Evolutionary conservation across 345 rosid species (phyloP).

Genomic region (Turnera subulata): DNA sequence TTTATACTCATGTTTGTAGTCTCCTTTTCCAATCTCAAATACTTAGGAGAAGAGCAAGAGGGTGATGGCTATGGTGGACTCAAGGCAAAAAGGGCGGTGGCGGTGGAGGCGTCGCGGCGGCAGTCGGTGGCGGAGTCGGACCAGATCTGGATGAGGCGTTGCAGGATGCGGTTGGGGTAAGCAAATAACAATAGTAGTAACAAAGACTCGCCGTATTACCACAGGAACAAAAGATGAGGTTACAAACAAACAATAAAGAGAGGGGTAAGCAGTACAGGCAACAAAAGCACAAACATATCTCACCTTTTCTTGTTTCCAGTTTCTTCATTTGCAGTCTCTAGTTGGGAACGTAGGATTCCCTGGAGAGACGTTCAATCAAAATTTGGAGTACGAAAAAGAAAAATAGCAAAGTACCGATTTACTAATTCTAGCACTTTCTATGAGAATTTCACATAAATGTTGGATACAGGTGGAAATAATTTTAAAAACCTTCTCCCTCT

Average conservation of each 20-base stretch:
- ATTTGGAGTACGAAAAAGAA: slow-evolving; percentile 5
- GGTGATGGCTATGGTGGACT: no score
- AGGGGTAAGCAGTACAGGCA: not conserved
- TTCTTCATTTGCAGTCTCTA: slow-evolving; percentile 86
- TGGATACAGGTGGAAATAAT: not conserved
- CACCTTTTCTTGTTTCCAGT: slow-evolving; percentile 70
- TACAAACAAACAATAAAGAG: not conserved
- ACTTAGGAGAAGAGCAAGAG: no score
- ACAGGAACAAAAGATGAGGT: slow-evolving; percentile 18
- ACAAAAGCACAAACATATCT: not conserved
- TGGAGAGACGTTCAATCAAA: slow-evolving; percentile 29
- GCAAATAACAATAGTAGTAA: no score
- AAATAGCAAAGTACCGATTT: not conserved
- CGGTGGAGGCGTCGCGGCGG: no score
- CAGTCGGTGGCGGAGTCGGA: no score
- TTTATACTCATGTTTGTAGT: no score
- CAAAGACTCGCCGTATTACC: no score
- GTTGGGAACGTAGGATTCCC: slow-evolving; percentile 82
- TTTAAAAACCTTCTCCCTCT: slow-evolving; percentile 81
- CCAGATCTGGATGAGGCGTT: no score
- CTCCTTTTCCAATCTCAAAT: no score
- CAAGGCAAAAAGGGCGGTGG: no score
- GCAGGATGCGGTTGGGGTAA: no score
- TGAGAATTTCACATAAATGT: no score
- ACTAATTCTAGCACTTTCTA: not conserved